phyloP scores from a whole-genome alignment of 331 rosid genomes.

The Quercus phellos region DNA sequence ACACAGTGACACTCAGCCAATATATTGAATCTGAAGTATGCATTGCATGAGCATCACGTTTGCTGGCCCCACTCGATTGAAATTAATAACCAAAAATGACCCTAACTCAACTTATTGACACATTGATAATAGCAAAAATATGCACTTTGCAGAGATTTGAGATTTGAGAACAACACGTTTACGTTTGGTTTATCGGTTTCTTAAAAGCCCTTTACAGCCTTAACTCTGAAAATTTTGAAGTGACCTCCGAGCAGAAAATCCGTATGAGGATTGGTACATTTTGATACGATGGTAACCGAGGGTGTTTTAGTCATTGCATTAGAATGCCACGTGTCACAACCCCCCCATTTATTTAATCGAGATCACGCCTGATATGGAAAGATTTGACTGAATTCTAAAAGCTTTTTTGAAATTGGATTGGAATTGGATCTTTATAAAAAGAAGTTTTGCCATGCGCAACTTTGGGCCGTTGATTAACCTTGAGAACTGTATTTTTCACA shows the following conservation, averaged over 20 bases:
- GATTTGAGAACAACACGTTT: too few species aligned
- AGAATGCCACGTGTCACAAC: neutral
- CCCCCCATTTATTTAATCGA: neutral
- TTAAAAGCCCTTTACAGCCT: too few species aligned
- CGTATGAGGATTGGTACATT: conserved; percentile 22
- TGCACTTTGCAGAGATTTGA: too few species aligned
- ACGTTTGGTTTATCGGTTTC: too few species aligned
- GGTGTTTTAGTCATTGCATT: conserved; percentile 24
- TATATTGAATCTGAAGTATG: neutral
- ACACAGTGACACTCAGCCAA: neutral
- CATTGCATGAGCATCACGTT: too few species aligned
- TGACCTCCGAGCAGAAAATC: neutral
- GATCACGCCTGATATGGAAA: neutral
- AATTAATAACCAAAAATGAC: too few species aligned
- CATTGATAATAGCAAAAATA: too few species aligned
- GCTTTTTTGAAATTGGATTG: neutral
- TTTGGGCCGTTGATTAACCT: conserved; percentile 9
- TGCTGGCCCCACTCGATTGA: too few species aligned
- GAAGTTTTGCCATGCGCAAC: conserved; percentile 9
- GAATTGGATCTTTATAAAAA: conserved; percentile 13
- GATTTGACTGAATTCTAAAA: conserved; percentile 22
- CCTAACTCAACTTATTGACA: too few species aligned
- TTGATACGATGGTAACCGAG: conserved; percentile 37
- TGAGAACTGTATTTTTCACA: neutral
- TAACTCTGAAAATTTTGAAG: neutral